Base-by-base conservation (phyloP, 345 rosid species). In the Psidium guajava region DNA sequence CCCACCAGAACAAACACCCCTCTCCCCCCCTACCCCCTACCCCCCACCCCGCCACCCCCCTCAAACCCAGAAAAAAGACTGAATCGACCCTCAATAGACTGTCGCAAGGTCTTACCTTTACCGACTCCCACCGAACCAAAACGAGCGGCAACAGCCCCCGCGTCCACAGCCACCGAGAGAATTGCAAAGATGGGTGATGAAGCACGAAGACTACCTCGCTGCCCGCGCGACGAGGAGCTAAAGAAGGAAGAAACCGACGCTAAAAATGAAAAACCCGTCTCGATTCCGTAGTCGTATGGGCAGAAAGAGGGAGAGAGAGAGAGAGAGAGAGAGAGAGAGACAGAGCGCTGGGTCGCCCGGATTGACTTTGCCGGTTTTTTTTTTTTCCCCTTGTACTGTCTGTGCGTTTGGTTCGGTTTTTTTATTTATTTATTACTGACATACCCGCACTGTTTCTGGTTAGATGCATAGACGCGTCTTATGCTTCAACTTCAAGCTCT, bases 401-500 rank as follows among this genome's bases (percentile, higher is more conserved):
- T 5, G 44, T 18, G 77, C 47, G 77, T 69, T 36, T 21, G 80
- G 47, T 69, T 1, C 20, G 80, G 47, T 42, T 42, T 42, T 42
- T 42, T 42, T 36, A 16, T 32, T 1, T 9, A 0, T 36, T 61
- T 42, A 36, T 8, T 36, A 36, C 47, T 9, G 47, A 36, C 36
- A 13, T 3, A 32, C 25, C 2, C 75, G 16, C 75, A 59, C 75
- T 28, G 44, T 64, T 52, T 14, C 8, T 15, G 42, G 75, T 11
- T 54, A 21, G 75, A 28, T 28, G 16, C 44, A 61, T 8, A n/a
- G 21, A 32, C n/a, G 42, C 44, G 55, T 36, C 83, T 83, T 83
- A 44, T 81, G 85, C 64, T 84, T 47, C 51, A 86, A 86, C 54
- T 83, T 83, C 59, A 75, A 84, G 86, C 86, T 86, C 74, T 82